Evolutionary conservation across 768 basidiomycete genomes (phyloP), one percentile per base, ranked within the genome.

Genomic region (Mycena galopus): DNA sequence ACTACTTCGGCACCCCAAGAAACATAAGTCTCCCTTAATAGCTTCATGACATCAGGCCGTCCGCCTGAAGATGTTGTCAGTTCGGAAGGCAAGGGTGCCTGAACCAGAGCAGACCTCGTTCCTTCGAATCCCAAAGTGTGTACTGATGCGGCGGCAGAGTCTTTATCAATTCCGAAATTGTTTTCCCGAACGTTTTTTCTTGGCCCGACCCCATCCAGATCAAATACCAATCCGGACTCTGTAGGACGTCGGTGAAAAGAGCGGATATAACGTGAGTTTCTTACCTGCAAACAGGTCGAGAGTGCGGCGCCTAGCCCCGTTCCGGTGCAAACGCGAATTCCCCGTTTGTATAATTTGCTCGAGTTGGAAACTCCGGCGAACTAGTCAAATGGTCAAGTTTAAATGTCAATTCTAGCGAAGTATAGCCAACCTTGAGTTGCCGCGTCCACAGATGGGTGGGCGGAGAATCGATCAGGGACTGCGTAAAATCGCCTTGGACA

Each of bases 171-270:
- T 88, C 88, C 67, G 90, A 87, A 67, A 95, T 93, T 25, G 93
- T 95, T 27, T 92, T 91, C 3, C 94, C 94, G 76, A 95, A 95
- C 2, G 94, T 95, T 82, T 93, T 94, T 78, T 93, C 93, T 79
- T 94, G 94, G 78, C 94, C 92, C 55, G 93, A 94, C 50, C 93
- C 90, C 77, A 94, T 94, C 93, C 93, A 95, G 73, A 95, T 93
- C 50, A 94, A 85, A 79, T 82, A 87, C 87, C 88, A 89, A 70
- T 87, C 76, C 35, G 87, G 86, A 73, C 81, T 88, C 88, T 88
- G 61, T 21, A 32, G 32, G 30, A 64, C 63, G 23, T 72, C 57
- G 56, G 11, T 58, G 51, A 51, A 60, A 77, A 73, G 23, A 71
- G 61, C 42, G 25, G 42, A 16, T 39, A 39, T 30, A 19, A 30